Base-by-base conservation (phyloP, 352 stramenopile genomes). In the Pythium volutum region DNA sequence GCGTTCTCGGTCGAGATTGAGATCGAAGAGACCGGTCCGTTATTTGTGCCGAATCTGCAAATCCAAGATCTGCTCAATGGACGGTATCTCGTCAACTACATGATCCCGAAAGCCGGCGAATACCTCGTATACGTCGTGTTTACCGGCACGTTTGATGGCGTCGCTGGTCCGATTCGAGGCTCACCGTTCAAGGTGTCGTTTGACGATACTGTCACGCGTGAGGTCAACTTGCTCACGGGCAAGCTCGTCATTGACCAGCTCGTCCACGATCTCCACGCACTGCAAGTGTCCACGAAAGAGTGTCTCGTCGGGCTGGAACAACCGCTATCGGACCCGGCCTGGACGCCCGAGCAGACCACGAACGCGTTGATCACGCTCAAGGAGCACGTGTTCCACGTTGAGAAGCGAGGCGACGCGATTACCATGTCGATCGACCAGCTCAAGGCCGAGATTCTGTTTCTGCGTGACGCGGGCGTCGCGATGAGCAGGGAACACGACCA, bases 41-140 rank as follows among this genome's bases (percentile, higher is more conserved):
- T 92, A 1, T 87, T 76, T 15, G 45, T 89, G 9, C 76, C 83
- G 1, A 83, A 70, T 15, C 56, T 89, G 10, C 61, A 83, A 27
- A 74, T 93, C 18, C 77, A 91, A 56, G 96, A 99, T 46, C 72
- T 97, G 33, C 59, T 84, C 11, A 91, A 98, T 56, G 96, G 96
- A n/a, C 95, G 85, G 18, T 98, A 99, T 65, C 64, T 94, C 20
- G 91, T 98, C 36, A 94, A 81, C 38, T 98, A 97, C 65, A 95
- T 70, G 11, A 75, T 92, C 38, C 82, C 86, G 11, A 80, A 74
- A 27, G 67, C 84, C 6, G 94, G 94, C 22, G 78, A 89, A 29
- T 98, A 97, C 65, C 71, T 77, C 16, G 67, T 98, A 15, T 58
- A 76, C 45, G 83, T 98, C 22, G 59, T 87, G n/a, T 98, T 98